A percentile compares a stretch with the other conserved stretches of the same genome.
Conservation (phyloP, 345 rosid species). For the Noccaea bulbosa region DNA sequence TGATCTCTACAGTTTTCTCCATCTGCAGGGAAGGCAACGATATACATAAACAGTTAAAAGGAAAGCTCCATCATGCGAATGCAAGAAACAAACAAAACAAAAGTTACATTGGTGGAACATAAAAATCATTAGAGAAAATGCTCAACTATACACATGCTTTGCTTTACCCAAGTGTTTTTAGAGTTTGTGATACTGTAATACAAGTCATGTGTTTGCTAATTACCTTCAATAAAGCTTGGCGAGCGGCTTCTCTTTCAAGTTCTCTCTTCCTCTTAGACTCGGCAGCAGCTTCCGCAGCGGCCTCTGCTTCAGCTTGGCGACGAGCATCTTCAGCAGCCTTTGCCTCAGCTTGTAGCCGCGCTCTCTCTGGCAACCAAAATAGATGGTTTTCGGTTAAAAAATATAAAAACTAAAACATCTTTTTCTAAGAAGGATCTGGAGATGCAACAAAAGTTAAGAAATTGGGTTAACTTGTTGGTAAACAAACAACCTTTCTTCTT, state of each 20-base stretch:
- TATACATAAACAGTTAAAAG: background rate
- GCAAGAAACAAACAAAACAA: background rate
- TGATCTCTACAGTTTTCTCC: slow-evolving; percentile 95
- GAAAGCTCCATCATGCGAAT: background rate
- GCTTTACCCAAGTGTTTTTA: background rate
- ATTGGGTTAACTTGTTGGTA: background rate
- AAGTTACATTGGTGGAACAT: background rate
- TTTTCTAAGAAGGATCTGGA: background rate
- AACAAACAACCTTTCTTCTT: slow-evolving; percentile 66
- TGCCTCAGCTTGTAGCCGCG: slow-evolving; percentile 92
- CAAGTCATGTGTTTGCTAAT: slow-evolving; percentile 8
- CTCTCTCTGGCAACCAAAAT: slow-evolving; percentile 60
- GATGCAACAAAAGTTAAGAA: background rate
- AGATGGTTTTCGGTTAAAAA: slow-evolving; percentile 6
- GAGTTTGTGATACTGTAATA: slow-evolving; percentile 13
- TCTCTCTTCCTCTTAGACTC: slow-evolving; percentile 86
- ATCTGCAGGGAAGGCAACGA: slow-evolving; percentile 54
- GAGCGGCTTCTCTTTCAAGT: slow-evolving; percentile 91
- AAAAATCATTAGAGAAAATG: background rate
- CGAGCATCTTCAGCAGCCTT: slow-evolving; percentile 90
- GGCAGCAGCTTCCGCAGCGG: slow-evolving; percentile 85
- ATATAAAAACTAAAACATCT: background rate
- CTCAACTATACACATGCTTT: background rate
- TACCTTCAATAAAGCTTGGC: slow-evolving; percentile 86
- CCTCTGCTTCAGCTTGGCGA: slow-evolving; percentile 86